These are phyloP conservation scores for Chaetomiaceae sp. DNA, from an alignment of 2,329 filamentous ascomycete species.

Conservation along the genomic window DNA sequence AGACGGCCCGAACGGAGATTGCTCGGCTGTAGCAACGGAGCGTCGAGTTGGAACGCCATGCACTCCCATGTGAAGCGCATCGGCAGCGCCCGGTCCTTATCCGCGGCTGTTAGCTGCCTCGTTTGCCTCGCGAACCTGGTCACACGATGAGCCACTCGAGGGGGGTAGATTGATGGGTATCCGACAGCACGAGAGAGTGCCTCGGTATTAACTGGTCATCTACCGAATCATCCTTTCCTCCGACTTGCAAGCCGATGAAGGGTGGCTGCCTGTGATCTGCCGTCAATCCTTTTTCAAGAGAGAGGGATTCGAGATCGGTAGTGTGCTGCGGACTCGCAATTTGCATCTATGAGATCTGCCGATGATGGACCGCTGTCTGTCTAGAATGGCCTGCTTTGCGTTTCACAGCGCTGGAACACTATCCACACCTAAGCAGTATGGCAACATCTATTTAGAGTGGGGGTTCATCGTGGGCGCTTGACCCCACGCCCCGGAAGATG, in stretches of 20 bases:
- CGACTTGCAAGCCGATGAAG: too few species aligned
- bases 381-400: constrained; percentile 5
- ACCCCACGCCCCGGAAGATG: constrained; percentile 8
- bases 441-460: background rate
- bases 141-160: too few species aligned
- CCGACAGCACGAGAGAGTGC: background rate
- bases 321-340: background rate
- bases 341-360: background rate
- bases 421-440: too few species aligned
- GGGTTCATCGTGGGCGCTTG: background rate
- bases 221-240: too few species aligned
- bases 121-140: too few species aligned
- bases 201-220: background rate
- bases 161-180: too few species aligned
- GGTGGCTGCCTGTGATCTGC: too few species aligned
- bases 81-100: too few species aligned
- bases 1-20: too few species aligned
- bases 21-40: background rate
- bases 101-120: too few species aligned
- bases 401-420: background rate
- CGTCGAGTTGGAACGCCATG: background rate
- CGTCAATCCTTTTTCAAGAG: background rate
- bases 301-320: background rate
- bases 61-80: background rate
- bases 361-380: background rate